These are phyloP conservation scores for Westerdykella ornata DNA, from an alignment of 2,329 filamentous ascomycete genomes.

Conservation along the genomic window DNA sequence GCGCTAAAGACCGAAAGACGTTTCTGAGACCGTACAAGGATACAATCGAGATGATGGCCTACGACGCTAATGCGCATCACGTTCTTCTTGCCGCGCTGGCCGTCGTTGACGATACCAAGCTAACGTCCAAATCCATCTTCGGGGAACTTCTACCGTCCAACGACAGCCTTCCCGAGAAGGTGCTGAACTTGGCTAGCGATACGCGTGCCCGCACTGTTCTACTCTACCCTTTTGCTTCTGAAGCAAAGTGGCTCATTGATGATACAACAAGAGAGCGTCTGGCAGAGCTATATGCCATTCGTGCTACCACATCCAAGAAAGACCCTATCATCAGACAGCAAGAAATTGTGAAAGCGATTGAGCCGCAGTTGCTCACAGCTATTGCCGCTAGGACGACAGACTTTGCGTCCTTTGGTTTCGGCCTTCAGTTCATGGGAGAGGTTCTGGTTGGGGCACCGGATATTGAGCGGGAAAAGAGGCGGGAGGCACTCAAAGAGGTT, in stretches of 20 bases:
- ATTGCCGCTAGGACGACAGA: slow-evolving; percentile 62
- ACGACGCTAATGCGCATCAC: slow-evolving; percentile 69
- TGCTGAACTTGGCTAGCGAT: slow-evolving; percentile 60
- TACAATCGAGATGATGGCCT: slow-evolving; percentile 76
- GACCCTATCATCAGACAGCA: slow-evolving; percentile 66
- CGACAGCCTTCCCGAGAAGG: slow-evolving; percentile 53
- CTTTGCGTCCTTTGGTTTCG: slow-evolving; percentile 69
- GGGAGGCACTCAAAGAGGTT: slow-evolving; percentile 61
- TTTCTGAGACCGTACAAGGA: slow-evolving; percentile 87
- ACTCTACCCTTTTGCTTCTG: slow-evolving; percentile 70
- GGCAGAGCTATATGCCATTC: slow-evolving; percentile 69
- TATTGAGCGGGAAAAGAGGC: slow-evolving; percentile 54
- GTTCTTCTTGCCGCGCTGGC: slow-evolving; percentile 83
- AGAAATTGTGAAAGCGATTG: slow-evolving; percentile 69
- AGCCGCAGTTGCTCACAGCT: slow-evolving; percentile 66
- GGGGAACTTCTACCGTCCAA: slow-evolving; percentile 63
- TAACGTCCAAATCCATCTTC: slow-evolving; percentile 79
- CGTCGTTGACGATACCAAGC: slow-evolving; percentile 87
- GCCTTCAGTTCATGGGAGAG: slow-evolving; percentile 79
- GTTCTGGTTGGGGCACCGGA: slow-evolving; percentile 69
- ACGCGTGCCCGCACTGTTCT: slow-evolving; percentile 59
- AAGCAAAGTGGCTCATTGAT: slow-evolving; percentile 55
- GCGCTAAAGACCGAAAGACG: slow-evolving; percentile 86
- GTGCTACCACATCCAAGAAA: slow-evolving; percentile 86
- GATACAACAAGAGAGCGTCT: slow-evolving; percentile 63